Evolutionary conservation across 2,329 filamentous ascomycete genomes (phyloP), one percentile per base, ranked within the genome.

Genomic region (Neonectria ditissima): DNA sequence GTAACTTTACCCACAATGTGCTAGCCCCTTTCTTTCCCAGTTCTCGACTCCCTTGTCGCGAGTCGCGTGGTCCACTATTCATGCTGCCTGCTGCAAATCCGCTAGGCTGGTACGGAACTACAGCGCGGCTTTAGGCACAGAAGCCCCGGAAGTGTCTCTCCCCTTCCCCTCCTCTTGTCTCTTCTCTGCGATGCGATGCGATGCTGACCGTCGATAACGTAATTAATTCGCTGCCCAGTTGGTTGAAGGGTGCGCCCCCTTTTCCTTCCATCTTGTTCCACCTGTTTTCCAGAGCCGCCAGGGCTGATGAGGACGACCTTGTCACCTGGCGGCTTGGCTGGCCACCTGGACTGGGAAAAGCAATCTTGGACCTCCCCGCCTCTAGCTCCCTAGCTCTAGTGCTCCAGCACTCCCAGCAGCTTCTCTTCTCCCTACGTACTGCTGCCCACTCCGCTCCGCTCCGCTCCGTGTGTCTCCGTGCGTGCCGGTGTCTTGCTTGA

Each of bases 221-320:
- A 62, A 62, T 48, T 45, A 54, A 57, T 48, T 41, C 41, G 48
- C 39, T 43, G 20, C 54, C 24, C 14, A 20, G 11, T 30, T 26
- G 24, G 24, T 26, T 26, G 24, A 13, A 7, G 11, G 30, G 9
- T 41, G 37, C 16, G 37, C 37, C 60, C 59, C 60, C 34, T 41
- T 54, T 62, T 44, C n/a, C 26, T 45, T 34, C 47, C 39, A 47
- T 37, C 22, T 20, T 26, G 59, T 62, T 57, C 59, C 59, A 62
- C 53, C 53, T 53, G n/a, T 51, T 26, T 52, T 62, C 54, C 37
- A 34, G 10, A 50, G 34, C 20, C n/a, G 26, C 37, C 2, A 14
- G 34, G n/a, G 34, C 34, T 37, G 34, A n/a, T n/a, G n/a, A n/a
- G n/a, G 4, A 13, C 14, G 16, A 11, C 4, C 37, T 20, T 41